Conservation (phyloP, 2,329 filamentous ascomycete species). For the Tolypocladium album region DNA sequence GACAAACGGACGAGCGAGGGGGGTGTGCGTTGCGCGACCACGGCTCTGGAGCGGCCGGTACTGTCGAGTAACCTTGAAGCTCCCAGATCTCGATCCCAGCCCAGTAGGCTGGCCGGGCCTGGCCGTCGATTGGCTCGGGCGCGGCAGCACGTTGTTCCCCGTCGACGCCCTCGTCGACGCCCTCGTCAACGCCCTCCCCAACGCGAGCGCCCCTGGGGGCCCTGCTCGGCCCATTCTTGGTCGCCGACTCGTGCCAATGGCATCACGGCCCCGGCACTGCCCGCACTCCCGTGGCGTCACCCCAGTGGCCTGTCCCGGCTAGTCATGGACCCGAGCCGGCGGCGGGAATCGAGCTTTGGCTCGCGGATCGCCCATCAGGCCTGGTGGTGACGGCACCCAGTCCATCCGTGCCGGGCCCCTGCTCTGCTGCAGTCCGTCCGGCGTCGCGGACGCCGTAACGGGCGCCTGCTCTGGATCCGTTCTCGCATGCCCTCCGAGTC, state of each 20-base stretch:
- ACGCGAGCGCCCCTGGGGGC: not conserved
- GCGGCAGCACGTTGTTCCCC: slow-evolving; percentile 2
- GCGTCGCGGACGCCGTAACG: not conserved
- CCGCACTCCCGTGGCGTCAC: not conserved
- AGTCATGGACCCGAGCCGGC: slow-evolving; percentile 6
- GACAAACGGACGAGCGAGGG: not conserved
- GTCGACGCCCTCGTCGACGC: not conserved
- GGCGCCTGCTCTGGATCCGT: not conserved
- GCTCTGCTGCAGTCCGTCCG: not conserved
- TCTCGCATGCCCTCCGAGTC: not conserved
- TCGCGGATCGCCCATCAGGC: slow-evolving; percentile 10
- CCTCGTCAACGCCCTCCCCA: too few relatives aligned
- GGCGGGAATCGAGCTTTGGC: slow-evolving; percentile 19
- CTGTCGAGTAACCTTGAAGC: not conserved
- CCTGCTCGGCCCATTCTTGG: not conserved
- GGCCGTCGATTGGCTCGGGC: slow-evolving; percentile 1
- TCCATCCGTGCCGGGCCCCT: not conserved
- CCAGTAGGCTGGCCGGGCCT: not conserved
- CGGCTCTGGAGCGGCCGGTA: not conserved
- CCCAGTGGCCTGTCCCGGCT: slow-evolving; percentile 9
- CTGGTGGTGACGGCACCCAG: not conserved
- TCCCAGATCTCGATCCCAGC: slow-evolving; percentile 4
- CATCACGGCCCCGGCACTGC: slow-evolving; percentile 6
- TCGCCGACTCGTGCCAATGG: not conserved
- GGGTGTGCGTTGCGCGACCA: not conserved